Evolutionary conservation across 495 filamentous ascomycete species (phyloP).

Genomic region (Annulohypoxylon moriforme): DNA sequence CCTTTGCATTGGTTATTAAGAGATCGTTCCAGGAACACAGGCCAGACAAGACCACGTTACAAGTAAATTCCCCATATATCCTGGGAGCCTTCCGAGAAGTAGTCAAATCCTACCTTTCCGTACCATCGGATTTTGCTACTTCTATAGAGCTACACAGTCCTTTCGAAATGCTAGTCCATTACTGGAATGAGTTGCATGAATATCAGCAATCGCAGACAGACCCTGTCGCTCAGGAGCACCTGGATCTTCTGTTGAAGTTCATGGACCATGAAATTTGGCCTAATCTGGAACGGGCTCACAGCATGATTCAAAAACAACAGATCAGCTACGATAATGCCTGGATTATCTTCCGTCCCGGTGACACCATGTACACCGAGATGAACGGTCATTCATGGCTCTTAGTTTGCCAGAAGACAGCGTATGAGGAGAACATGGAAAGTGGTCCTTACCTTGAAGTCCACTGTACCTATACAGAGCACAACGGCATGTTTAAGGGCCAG

Average conservation of each 20-base stretch:
- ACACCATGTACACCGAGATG: slow-evolving; percentile 48
- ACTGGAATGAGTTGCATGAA: slow-evolving; percentile 50
- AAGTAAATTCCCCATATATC: slow-evolving; percentile 59
- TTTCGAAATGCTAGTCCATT: slow-evolving; percentile 48
- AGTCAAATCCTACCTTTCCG: slow-evolving; percentile 54
- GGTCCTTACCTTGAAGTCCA: slow-evolving; percentile 46
- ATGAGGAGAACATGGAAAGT: slow-evolving; percentile 26
- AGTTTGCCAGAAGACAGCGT: slow-evolving; percentile 45
- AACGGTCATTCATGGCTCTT: slow-evolving; percentile 46
- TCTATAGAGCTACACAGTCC: slow-evolving; percentile 45
- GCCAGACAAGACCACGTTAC: slow-evolving; percentile 48
- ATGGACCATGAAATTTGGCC: slow-evolving; percentile 48
- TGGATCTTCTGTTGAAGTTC: slow-evolving; percentile 50
- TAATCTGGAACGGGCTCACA: slow-evolving; percentile 44
- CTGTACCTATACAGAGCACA: slow-evolving; percentile 42
- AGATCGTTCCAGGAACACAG: slow-evolving; percentile 40
- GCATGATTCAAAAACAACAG: slow-evolving; percentile 46
- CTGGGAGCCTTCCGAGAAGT: slow-evolving; percentile 50
- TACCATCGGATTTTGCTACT: slow-evolving; percentile 50
- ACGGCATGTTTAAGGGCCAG: slow-evolving; percentile 35
- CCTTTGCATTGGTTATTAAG: slow-evolving; percentile 54
- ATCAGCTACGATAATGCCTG: slow-evolving; percentile 49
- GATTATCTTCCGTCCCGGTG: slow-evolving; percentile 54
- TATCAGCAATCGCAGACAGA: slow-evolving; percentile 44
- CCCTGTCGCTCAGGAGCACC: slow-evolving; percentile 46